These are phyloP conservation scores for Quillaja saponaria DNA, from an alignment of 306 rosid genomes.

Conservation along the genomic window DNA sequence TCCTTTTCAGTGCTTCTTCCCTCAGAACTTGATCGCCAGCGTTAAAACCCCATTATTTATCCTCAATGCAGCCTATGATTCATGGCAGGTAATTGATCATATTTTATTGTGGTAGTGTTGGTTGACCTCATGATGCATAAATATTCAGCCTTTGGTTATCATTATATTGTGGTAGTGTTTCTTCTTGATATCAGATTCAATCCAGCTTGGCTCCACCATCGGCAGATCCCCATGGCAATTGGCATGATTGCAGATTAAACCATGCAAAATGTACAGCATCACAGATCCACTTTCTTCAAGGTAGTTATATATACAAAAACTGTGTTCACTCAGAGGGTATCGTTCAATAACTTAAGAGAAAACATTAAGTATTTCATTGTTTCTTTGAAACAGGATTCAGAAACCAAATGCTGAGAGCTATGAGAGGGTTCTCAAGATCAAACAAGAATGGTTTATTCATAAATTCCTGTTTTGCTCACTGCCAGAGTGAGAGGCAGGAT, in stretches of 20 bases:
- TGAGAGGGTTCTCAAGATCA: conserved; percentile 58
- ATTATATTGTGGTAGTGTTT: too few species aligned
- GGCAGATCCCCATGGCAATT: conserved; percentile 82
- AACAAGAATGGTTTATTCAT: conserved; percentile 69
- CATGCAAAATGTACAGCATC: conserved; percentile 63
- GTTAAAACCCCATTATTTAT: conserved; percentile 80
- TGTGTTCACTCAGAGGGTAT: conserved; percentile 17
- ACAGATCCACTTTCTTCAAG: conserved; percentile 81
- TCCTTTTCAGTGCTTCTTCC: conserved; percentile 84
- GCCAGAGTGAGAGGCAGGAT: conserved; percentile 92
- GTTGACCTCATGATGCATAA: conserved; percentile 6
- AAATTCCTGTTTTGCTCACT: conserved; percentile 90
- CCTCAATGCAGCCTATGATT: conserved; percentile 92
- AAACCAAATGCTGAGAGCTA: conserved; percentile 66
- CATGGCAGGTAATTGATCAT: conserved; percentile 80
- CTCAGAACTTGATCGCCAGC: conserved; percentile 71
- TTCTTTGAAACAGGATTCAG: conserved; percentile 64
- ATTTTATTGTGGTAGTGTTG: conserved; percentile 13
- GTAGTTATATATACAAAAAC: conserved; percentile 32
- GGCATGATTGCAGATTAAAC: conserved; percentile 86
- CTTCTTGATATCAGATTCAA: conserved; percentile 60
- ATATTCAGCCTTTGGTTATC: background rate
- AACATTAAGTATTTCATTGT: conserved; percentile 7
- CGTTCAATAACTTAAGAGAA: conserved; percentile 1
- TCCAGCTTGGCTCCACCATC: conserved; percentile 91